Percentiles rank a stretch among this genome's conserved stretches.
Conservation (phyloP, 1,284 basidiomycete genomes). For the Ceratorhiza oryzae-sativae region DNA sequence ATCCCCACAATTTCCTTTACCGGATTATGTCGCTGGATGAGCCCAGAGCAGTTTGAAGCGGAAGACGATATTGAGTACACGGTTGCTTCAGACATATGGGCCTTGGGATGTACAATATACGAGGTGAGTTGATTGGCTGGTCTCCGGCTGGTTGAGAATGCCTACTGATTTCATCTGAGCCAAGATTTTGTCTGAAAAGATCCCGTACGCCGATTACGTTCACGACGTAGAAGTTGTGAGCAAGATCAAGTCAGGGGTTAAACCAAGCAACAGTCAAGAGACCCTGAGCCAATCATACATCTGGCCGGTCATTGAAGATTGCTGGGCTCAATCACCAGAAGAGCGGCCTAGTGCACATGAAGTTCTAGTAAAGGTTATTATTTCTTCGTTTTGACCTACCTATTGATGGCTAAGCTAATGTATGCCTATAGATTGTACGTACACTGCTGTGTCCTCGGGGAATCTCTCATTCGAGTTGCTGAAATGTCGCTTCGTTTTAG, state of each 20-base stretch:
- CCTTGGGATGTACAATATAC: not conserved
- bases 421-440: not conserved
- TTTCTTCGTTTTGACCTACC: no score
- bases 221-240: not conserved
- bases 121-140: not conserved
- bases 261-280: not conserved
- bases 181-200: not conserved
- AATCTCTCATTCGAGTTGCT: no score
- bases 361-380: not conserved
- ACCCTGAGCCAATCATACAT: not conserved
- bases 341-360: not conserved
- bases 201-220: not conserved
- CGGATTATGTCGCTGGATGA: slow-evolving; percentile 14
- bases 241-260: not conserved
- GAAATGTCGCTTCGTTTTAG: no score
- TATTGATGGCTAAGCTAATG: not conserved
- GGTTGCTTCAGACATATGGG: not conserved
- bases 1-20: not conserved
- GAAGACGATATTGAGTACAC: not conserved
- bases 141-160: not conserved
- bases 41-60: not conserved
- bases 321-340: not conserved
- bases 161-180: not conserved
- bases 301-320: not conserved
- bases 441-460: no score